phyloP scores from a whole-genome alignment of 169 alveolate species.

The Cryptosporidium sp. region DNA sequence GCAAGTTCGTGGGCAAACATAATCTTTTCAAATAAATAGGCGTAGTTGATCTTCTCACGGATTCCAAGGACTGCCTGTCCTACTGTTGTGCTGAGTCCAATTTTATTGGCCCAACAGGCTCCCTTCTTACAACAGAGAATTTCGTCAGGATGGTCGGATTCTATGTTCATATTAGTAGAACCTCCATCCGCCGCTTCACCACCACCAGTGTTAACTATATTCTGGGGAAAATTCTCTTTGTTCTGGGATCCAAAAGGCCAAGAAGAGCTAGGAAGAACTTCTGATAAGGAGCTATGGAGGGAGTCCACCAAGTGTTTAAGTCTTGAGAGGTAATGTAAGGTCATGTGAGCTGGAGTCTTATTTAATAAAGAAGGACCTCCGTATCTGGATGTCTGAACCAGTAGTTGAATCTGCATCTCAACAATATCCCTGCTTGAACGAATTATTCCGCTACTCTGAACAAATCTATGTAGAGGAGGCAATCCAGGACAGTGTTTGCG shows the following conservation, averaged over 20 bases:
- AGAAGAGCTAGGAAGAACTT: constrained; percentile 18
- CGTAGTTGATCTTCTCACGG: constrained; percentile 49
- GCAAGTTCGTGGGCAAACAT: constrained; percentile 67
- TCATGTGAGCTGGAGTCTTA: constrained; percentile 69
- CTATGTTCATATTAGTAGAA: background rate
- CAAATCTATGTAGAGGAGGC: constrained; percentile 67
- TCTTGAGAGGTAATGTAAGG: constrained; percentile 39
- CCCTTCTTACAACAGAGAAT: constrained; percentile 12
- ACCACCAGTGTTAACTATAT: background rate
- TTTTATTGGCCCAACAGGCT: constrained; percentile 37
- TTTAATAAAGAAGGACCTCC: constrained; percentile 54
- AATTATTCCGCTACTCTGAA: constrained; percentile 57
- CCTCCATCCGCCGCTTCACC: background rate
- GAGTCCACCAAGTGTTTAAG: constrained; percentile 53
- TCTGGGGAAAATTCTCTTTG: background rate
- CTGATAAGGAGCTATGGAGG: background rate
- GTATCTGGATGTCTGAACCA: constrained; percentile 53
- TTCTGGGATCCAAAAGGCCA: constrained; percentile 4
- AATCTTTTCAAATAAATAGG: constrained; percentile 36
- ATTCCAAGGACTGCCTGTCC: constrained; percentile 65
- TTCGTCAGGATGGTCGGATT: background rate
- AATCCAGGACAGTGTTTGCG: constrained; percentile 59
- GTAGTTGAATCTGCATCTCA: constrained; percentile 60
- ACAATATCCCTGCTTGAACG: constrained; percentile 51
- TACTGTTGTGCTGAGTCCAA: constrained; percentile 49